A percentile compares a stretch with the other conserved stretches of the same genome.
Evolutionary conservation across 164 flowering plant genomes (phyloP).

Genomic region (Cinnamomum chago): DNA sequence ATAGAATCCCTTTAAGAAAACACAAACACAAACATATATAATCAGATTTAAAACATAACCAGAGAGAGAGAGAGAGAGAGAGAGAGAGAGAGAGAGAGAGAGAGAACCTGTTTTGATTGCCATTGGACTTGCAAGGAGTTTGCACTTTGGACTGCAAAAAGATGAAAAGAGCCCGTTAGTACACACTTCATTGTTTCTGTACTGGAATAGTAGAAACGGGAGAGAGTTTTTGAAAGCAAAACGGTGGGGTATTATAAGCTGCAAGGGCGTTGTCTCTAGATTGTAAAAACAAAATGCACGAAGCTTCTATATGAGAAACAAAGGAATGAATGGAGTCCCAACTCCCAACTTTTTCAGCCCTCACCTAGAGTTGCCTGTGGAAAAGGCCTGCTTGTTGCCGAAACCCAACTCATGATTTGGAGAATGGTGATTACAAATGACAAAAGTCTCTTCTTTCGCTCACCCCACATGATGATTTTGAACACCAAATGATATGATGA

Average conservation of each 20-base stretch:
- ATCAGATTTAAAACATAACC: not conserved
- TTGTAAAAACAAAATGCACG: no score
- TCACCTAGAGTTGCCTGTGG: constrained; percentile 18
- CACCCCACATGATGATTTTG: constrained; percentile 15
- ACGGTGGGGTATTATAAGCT: not conserved
- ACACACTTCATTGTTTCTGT: no score
- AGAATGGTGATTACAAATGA: constrained; percentile 7
- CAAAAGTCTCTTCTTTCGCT: constrained; percentile 5
- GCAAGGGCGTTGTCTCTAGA: no score
- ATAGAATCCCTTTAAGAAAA: constrained; percentile 12
- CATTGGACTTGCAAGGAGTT: constrained; percentile 7
- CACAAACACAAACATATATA: not conserved
- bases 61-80: not conserved
- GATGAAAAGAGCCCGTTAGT: no score
- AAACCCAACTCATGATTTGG: constrained; percentile 20
- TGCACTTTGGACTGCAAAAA: constrained; percentile 18
- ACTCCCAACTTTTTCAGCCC: not conserved
- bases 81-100: no score
- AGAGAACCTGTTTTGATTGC: constrained; percentile 25
- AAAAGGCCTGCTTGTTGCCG: constrained; percentile 21
- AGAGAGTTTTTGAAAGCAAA: not conserved
- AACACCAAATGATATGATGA: constrained; percentile 1
- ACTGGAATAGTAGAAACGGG: not conserved
- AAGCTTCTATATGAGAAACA: no score
- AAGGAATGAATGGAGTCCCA: no score